Conservation (phyloP, 495 filamentous ascomycete genomes). For the Trichoderma erinaceum region DNA sequence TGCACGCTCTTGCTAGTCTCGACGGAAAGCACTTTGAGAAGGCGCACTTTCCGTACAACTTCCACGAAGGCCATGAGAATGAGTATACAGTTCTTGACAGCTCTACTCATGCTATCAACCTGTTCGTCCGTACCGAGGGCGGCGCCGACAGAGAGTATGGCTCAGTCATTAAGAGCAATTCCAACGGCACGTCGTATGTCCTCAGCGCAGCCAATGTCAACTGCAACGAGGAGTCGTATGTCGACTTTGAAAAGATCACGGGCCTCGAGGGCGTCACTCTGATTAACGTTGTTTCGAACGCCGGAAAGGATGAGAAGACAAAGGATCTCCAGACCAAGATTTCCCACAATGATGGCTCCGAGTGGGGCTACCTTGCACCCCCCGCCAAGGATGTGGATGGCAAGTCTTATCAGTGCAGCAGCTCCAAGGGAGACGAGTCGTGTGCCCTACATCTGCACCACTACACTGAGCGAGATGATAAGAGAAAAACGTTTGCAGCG, state of each 20-base stretch:
- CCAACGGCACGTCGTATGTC: conserved; percentile 92
- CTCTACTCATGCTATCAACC: conserved; percentile 84
- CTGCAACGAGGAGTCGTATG: conserved; percentile 64
- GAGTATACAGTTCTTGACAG: conserved; percentile 91
- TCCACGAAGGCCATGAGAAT: conserved; percentile 64
- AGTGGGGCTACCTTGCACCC: conserved; percentile 70
- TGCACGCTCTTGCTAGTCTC: conserved; percentile 75
- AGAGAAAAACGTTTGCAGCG: conserved; percentile 76
- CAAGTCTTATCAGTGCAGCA: conserved; percentile 62
- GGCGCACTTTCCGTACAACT: conserved; percentile 76
- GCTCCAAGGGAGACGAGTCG: conserved; percentile 45
- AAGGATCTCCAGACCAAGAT: conserved; percentile 87
- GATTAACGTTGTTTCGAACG: conserved; percentile 78
- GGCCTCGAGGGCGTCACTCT: conserved; percentile 84
- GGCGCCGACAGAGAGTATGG: conserved; percentile 60
- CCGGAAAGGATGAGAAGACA: conserved; percentile 48
- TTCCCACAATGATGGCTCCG: conserved; percentile 89
- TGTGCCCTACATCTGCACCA: conserved; percentile 91
- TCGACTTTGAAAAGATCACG: conserved; percentile 94
- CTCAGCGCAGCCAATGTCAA: conserved; percentile 73
- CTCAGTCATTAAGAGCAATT: conserved; percentile 94
- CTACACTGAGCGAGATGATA: conserved; percentile 81
- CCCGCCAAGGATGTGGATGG: conserved; percentile 62
- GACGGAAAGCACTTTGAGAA: conserved; percentile 77
- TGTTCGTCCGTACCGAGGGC: conserved; percentile 75